Evolutionary conservation across 2,329 filamentous ascomycete genomes (phyloP).

Genomic region (Alternaria tenuissima): DNA sequence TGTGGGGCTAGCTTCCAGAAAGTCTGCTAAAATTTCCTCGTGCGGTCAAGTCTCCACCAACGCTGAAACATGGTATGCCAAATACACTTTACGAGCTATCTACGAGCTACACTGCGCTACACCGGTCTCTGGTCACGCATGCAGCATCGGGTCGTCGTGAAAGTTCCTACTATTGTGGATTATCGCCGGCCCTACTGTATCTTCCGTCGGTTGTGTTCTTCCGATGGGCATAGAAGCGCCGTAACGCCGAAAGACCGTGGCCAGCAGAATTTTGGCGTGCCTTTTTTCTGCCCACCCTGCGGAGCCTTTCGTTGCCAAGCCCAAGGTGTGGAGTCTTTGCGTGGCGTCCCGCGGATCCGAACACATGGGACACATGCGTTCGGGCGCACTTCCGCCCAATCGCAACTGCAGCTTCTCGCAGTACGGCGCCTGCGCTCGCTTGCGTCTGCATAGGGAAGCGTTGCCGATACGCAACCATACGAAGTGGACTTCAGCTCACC

Average conservation of each 20-base stretch:
- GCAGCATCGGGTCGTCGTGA: constrained; percentile 4
- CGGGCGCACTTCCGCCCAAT: constrained; percentile 17
- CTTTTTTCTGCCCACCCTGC: constrained; percentile 4
- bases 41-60: background rate
- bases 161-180: constrained; percentile 2
- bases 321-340: constrained; percentile 11
- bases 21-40: constrained; percentile 12
- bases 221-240: constrained; percentile 3
- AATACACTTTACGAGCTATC: constrained; percentile 13
- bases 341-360: constrained; percentile 20
- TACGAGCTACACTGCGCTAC: background rate
- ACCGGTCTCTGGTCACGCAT: constrained; percentile 9
- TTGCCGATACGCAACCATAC: constrained; percentile 9
- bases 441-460: constrained; percentile 7
- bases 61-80: constrained; percentile 19
- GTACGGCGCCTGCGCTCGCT: constrained; percentile 2
- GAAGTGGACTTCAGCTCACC: constrained; percentile 15
- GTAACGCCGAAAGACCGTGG: constrained; percentile 11
- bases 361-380: constrained; percentile 20
- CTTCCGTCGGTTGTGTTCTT: background rate
- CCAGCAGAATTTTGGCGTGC: constrained; percentile 19
- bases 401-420: background rate
- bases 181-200: constrained; percentile 11
- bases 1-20: constrained; percentile 1
- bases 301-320: constrained; percentile 11